A percentile compares a stretch with the other conserved stretches of the same genome.
Evolutionary conservation across 2,329 filamentous ascomycete genomes (phyloP).

Genomic region (Verticillium nubilum): DNA sequence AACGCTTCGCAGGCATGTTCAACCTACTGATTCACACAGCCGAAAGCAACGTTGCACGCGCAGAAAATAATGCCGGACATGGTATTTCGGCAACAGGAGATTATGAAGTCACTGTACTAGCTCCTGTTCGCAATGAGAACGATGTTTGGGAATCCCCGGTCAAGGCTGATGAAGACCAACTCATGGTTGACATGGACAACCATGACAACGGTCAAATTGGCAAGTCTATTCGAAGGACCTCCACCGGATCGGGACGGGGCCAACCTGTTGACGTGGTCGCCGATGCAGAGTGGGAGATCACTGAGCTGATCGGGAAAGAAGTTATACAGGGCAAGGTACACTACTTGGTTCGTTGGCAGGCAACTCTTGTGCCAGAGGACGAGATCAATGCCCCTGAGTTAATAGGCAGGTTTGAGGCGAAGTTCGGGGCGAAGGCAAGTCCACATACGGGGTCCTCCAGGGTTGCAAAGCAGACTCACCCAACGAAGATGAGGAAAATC

Average conservation of each 20-base stretch:
- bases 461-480: not conserved
- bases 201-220: not conserved
- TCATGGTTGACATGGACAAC: not conserved
- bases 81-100: not conserved
- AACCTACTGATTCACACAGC: not conserved
- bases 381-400: not conserved
- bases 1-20: not conserved
- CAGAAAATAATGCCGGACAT: not conserved
- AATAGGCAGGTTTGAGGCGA: not conserved
- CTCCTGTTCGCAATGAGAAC: not conserved
- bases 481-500: not conserved
- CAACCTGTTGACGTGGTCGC: not conserved
- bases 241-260: too few relatives aligned
- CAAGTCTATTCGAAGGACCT: not conserved
- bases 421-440: not conserved
- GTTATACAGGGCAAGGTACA: not conserved
- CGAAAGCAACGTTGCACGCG: not conserved
- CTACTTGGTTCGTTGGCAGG: not conserved
- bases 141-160: not conserved
- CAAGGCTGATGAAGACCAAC: not conserved
- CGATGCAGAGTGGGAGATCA: not conserved
- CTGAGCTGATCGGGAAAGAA: not conserved
- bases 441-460: not conserved
- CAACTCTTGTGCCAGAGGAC: not conserved
- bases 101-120: not conserved